Evolutionary conservation across 1,139 yeast genomes (phyloP).

Genomic region (Keqinozyma sinolaborantium): DNA sequence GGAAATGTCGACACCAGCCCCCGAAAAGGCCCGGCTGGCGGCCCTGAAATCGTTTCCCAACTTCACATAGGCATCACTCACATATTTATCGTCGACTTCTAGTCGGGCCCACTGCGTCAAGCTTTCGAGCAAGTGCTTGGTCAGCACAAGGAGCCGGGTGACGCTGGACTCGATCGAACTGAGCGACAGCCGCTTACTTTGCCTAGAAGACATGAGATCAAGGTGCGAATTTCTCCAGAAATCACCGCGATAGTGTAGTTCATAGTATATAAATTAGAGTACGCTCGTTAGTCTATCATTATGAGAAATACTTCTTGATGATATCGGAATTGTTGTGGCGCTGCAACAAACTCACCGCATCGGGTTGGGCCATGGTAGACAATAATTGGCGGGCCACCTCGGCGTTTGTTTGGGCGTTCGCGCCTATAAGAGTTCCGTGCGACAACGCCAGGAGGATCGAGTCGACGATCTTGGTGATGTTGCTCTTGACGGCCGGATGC

Average conservation of each 20-base stretch:
- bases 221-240: neutral
- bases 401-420: constrained; percentile 63
- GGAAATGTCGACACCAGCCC: constrained; percentile 39
- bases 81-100: constrained; percentile 75
- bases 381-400: constrained; percentile 53
- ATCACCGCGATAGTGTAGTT: neutral
- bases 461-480: constrained; percentile 66
- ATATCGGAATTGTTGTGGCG: constrained; percentile 20
- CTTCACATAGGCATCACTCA: constrained; percentile 87
- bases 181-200: constrained; percentile 32
- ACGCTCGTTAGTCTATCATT: constrained; percentile 1
- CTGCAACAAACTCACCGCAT: constrained; percentile 63
- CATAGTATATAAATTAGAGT: neutral
- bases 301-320: constrained; percentile 11
- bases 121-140: constrained; percentile 81
- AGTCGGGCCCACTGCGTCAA: constrained; percentile 89
- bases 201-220: constrained; percentile 1
- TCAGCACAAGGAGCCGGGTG: constrained; percentile 78
- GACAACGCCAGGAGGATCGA: constrained; percentile 74
- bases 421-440: constrained; percentile 65
- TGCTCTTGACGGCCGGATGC: constrained; percentile 58
- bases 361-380: constrained; percentile 50
- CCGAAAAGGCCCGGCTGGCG: constrained; percentile 56
- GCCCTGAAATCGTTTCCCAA: constrained; percentile 92
- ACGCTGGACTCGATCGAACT: constrained; percentile 81